Evolutionary conservation across 768 basidiomycete species (phyloP).

Genomic region (Rhodocollybia butyracea): DNA sequence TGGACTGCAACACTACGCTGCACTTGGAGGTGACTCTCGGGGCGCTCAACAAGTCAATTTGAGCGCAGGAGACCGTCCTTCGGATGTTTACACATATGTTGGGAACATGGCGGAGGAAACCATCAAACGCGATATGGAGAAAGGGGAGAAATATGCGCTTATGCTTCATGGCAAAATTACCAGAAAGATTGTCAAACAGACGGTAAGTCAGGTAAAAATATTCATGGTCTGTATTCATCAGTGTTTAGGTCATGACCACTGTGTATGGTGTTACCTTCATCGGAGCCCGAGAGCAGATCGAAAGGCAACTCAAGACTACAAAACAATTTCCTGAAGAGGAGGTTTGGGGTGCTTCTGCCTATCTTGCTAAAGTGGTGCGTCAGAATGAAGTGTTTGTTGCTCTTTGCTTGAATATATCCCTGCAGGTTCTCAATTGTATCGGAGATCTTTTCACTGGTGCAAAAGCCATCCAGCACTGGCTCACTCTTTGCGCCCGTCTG

Average conservation of each 20-base stretch:
- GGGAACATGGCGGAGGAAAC: slow-evolving; percentile 78
- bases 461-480: slow-evolving; percentile 87
- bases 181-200: slow-evolving; percentile 97
- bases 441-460: slow-evolving; percentile 94
- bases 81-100: slow-evolving; percentile 94
- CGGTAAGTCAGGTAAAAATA: slow-evolving; percentile 44
- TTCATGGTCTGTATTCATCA: neutral
- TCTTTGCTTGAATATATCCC: neutral
- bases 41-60: slow-evolving; percentile 95
- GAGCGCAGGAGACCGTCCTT: slow-evolving; percentile 76
- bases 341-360: slow-evolving; percentile 72
- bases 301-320: slow-evolving; percentile 78
- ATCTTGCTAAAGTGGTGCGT: slow-evolving; percentile 73
- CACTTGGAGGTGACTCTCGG: slow-evolving; percentile 85
- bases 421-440: slow-evolving; percentile 71
- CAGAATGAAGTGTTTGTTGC: neutral
- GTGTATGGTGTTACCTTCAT: slow-evolving; percentile 97
- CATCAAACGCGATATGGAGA: slow-evolving; percentile 53
- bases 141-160: slow-evolving; percentile 51
- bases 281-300: slow-evolving; percentile 93
- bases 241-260: slow-evolving; percentile 88
- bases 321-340: slow-evolving; percentile 69
- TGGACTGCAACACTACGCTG: slow-evolving; percentile 97
- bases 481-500: slow-evolving; percentile 76
- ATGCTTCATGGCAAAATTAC: slow-evolving; percentile 75